phyloP scores from a whole-genome alignment of 2,329 filamentous ascomycete genomes.

The Macrophomina phaseolina region DNA sequence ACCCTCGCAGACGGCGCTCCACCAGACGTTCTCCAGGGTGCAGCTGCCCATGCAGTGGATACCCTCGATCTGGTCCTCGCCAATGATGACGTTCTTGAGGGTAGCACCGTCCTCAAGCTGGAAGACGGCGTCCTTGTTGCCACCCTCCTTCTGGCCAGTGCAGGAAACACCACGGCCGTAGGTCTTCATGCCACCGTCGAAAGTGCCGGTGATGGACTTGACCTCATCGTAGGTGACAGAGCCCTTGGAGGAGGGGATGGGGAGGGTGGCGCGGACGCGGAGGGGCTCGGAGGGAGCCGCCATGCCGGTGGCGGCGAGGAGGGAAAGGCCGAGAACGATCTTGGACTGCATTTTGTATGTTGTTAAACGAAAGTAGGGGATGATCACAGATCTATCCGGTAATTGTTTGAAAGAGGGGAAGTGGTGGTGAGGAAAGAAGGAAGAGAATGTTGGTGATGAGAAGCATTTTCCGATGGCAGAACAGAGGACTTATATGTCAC shows the following conservation, averaged over 20 bases:
- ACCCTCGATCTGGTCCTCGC: conserved; percentile 53
- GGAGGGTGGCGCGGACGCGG: conserved; percentile 10
- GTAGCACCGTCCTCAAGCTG: conserved; percentile 38
- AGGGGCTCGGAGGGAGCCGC: conserved; percentile 2
- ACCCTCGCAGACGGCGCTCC: conserved; percentile 46
- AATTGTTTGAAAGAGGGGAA: conserved; percentile 16
- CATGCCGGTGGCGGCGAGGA: conserved; percentile 23
- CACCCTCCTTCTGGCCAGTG: conserved; percentile 51
- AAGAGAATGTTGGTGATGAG: conserved; percentile 13
- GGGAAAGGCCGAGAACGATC: conserved; percentile 8
- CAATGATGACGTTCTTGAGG: conserved; percentile 57
- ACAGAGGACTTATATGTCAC: conserved; percentile 2
- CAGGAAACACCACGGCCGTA: conserved; percentile 24
- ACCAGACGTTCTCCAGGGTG: conserved; percentile 47
- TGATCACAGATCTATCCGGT: conserved; percentile 24
- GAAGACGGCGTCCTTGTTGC: conserved; percentile 40
- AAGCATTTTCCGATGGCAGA: neutral
- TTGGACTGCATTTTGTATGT: conserved; percentile 23
- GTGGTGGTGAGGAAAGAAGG: conserved; percentile 15
- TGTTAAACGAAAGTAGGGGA: conserved; percentile 23
- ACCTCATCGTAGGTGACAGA: conserved; percentile 2
- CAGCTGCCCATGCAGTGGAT: conserved; percentile 59
- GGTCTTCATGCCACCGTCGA: conserved; percentile 21
- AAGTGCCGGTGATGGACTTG: conserved; percentile 14
- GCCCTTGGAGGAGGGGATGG: conserved; percentile 21